These are phyloP conservation scores for Centrapalus pauciflorus DNA, from an alignment of 129 eudicot genomes.

Conservation along the genomic window DNA sequence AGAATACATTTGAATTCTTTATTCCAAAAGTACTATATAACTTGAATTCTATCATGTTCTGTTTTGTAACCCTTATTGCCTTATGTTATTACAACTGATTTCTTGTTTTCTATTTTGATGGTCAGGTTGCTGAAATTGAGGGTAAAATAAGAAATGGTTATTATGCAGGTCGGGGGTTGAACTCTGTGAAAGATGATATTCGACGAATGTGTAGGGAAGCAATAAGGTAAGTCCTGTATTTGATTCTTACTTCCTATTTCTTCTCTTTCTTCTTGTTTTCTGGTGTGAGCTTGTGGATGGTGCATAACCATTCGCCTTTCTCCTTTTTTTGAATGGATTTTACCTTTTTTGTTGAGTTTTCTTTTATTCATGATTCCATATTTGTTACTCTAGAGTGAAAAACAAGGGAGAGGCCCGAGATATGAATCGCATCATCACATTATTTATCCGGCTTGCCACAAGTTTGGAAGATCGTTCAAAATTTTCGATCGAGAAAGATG, in stretches of 20 bases:
- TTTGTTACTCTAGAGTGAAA: conserved; percentile 44
- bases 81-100: neutral
- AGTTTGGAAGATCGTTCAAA: conserved; percentile 60
- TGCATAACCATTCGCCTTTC: too few species aligned
- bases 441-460: conserved; percentile 77
- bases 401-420: conserved; percentile 59
- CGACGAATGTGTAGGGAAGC: conserved; percentile 93
- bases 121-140: conserved; percentile 78
- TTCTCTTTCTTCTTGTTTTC: neutral
- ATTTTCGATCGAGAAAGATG: conserved; percentile 48
- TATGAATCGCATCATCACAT: conserved; percentile 56
- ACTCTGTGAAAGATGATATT: conserved; percentile 77
- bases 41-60: neutral
- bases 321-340: too few species aligned
- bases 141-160: conserved; percentile 70
- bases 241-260: neutral
- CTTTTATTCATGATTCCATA: too few species aligned
- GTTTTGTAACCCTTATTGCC: neutral
- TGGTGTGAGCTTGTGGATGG: too few species aligned
- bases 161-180: conserved; percentile 85
- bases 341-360: neutral
- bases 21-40: conserved; percentile 60
- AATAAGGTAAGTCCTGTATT: conserved; percentile 47
- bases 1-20: conserved; percentile 72
- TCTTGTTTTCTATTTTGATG: conserved; percentile 5